A percentile compares a stretch with the other conserved stretches of the same genome.
These are phyloP conservation scores for Paraleonurus japonicus DNA, from an alignment of 257 asterid species.

Conservation along the genomic window DNA sequence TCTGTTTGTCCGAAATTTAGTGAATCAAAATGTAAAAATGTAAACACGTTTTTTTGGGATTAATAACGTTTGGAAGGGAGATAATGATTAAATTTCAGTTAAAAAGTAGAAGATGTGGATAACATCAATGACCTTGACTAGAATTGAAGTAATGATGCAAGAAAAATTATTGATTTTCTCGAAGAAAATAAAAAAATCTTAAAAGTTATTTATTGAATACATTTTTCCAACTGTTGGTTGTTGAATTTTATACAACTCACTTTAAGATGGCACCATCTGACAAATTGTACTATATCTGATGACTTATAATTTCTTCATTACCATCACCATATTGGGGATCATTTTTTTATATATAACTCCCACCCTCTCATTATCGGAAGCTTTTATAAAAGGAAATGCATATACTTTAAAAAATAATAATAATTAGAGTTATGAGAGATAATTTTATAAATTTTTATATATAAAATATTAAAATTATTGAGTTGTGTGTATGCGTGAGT, in stretches of 20 bases:
- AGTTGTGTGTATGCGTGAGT: too few relatives aligned
- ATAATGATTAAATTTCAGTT: slow-evolving; percentile 18
- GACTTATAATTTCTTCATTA: background rate
- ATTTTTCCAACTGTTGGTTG: slow-evolving; percentile 12
- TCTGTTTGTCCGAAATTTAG: too few relatives aligned
- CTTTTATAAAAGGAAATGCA: too few relatives aligned
- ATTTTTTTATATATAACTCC: too few relatives aligned
- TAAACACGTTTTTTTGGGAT: background rate
- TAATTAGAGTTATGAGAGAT: too few relatives aligned
- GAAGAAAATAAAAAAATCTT: background rate
- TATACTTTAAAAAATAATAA: too few relatives aligned
- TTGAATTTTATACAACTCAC: background rate
- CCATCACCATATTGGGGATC: background rate
- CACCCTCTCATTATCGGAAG: too few relatives aligned
- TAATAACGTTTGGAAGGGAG: background rate
- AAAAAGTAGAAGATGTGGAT: background rate
- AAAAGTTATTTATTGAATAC: background rate
- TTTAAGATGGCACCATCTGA: slow-evolving; percentile 2
- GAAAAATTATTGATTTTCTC: slow-evolving; percentile 6
- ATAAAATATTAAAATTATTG: too few relatives aligned
- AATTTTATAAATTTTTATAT: too few relatives aligned
- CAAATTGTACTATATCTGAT: background rate
- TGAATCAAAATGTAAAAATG: too few relatives aligned
- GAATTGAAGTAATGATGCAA: slow-evolving; percentile 14
- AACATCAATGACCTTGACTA: slow-evolving; percentile 15